Evolutionary conservation across 192 early-diverging fungal species (phyloP), one percentile per base, ranked within the genome.

Genomic region (Umbelopsis sp.): DNA sequence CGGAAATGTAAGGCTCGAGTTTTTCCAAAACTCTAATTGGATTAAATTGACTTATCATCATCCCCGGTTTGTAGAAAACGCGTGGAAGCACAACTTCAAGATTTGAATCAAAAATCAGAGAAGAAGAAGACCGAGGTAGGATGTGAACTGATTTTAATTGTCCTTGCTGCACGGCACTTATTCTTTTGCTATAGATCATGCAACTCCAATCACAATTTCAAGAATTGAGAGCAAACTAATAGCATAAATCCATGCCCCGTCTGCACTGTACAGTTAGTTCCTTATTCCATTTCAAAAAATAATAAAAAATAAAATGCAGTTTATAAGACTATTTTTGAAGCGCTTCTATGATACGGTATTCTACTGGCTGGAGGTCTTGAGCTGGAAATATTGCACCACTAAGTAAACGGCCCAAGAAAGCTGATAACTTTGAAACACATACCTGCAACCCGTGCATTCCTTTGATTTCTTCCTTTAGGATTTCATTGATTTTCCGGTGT

Each of bases 401-500:
- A 2, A 52, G 11, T 25, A 25, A 25, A 49, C 22, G 15, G 41
- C 5, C 20, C 23, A 27, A 64, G 4, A 10, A 49, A 7, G 11
- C 1, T 41, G 13, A 23, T 22, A 35, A 35, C 20, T 16, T 22
- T 13, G 33, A 12, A 51, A 15, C 8, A 16, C 35, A 64, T 78
- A 88, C 80, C 53, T 83, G 81, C 49, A 97, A 86, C 2, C 96
- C 97, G 46, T 99, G 97, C 91, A 96, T 96, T 25, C 80, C 87
- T 75, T 94, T 94, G 71, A 99, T 91, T 71, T 97, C 96, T 18
- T 94, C 89, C 81, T 93, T 89, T 13, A 99, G 80, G 20, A 93
- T 74, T 46, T 91, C 87, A 76, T 92, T 96, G 45, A 99, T 95
- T 73, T 95, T 80, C 55, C 92, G 84, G 72, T 97, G 96, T 77